Evolutionary conservation across 1,139 yeast species (phyloP).

Genomic region (Diutina catenulata): DNA sequence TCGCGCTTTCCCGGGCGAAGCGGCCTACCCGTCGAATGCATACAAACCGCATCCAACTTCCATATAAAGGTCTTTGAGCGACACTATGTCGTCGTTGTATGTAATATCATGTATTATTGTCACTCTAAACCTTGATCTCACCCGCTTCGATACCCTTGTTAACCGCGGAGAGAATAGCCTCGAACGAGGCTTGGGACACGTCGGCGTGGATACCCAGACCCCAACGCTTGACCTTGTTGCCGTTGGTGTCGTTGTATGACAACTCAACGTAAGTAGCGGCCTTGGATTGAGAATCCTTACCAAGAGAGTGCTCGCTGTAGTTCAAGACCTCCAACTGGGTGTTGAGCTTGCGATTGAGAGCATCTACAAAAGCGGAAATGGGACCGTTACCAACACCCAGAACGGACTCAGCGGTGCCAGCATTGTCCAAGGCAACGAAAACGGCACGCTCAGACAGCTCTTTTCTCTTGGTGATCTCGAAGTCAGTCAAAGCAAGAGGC

Average conservation of each 20-base stretch:
- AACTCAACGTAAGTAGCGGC: slow-evolving; percentile 84
- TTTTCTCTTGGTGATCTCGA: slow-evolving; percentile 24
- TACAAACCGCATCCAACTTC: too few species aligned
- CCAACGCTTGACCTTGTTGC: slow-evolving; percentile 52
- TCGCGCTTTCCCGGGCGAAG: too few species aligned
- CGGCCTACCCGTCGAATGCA: too few species aligned
- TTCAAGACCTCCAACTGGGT: slow-evolving; percentile 59
- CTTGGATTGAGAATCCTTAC: slow-evolving; percentile 64
- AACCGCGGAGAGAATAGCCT: slow-evolving; percentile 66
- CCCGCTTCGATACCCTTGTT: slow-evolving; percentile 24
- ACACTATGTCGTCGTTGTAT: too few species aligned
- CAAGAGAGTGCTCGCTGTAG: slow-evolving; percentile 89
- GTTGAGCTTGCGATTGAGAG: slow-evolving; percentile 48
- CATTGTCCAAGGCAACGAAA: slow-evolving; percentile 25
- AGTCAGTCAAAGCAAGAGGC: slow-evolving; percentile 34
- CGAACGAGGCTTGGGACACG: slow-evolving; percentile 81
- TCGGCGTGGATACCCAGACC: slow-evolving; percentile 93
- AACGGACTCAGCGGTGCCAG: slow-evolving; percentile 37
- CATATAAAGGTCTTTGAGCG: too few species aligned
- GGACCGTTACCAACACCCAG: slow-evolving; percentile 90
- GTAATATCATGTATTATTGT: too few species aligned
- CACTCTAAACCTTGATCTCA: slow-evolving; percentile 9
- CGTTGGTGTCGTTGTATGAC: slow-evolving; percentile 27
- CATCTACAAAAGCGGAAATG: slow-evolving; percentile 80
- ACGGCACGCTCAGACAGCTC: slow-evolving; percentile 22